These are phyloP conservation scores for Citrus maxima DNA, from an alignment of 345 rosid species.

Conservation along the genomic window DNA sequence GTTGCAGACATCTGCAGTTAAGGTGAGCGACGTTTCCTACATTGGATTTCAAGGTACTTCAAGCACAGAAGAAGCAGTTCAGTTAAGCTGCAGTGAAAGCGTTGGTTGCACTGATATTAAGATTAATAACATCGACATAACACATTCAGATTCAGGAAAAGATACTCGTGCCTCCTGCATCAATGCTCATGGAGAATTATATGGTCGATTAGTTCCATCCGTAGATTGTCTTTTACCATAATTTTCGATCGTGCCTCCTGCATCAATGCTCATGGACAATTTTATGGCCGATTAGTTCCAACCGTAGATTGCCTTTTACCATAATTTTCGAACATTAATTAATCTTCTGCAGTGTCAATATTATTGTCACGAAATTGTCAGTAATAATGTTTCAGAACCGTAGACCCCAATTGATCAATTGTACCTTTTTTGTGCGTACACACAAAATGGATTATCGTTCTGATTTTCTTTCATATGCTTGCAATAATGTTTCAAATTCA, in stretches of 20 bases:
- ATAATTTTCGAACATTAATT: neutral
- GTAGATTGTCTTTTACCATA: neutral
- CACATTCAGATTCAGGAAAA: neutral
- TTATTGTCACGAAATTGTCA: neutral
- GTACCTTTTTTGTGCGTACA: too few relatives aligned
- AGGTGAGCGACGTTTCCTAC: constrained; percentile 23
- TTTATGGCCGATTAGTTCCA: neutral
- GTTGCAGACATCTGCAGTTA: constrained; percentile 19
- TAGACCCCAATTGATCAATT: neutral
- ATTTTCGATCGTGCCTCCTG: neutral
- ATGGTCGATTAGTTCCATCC: neutral
- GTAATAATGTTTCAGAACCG: neutral
- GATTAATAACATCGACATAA: constrained; percentile 14
- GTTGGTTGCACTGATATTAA: constrained; percentile 20
- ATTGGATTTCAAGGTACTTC: constrained; percentile 23
- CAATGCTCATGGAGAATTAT: constrained; percentile 14
- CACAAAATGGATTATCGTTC: neutral
- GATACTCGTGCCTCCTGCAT: neutral
- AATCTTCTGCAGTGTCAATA: neutral
- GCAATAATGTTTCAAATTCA: too few relatives aligned
- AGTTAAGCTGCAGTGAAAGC: constrained; percentile 22
- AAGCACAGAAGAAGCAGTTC: constrained; percentile 12
- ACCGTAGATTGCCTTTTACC: neutral
- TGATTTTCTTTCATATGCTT: neutral
- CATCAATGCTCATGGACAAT: constrained; percentile 15